Evolutionary conservation across 228 moss, liverwort and hornwort genomes (phyloP).

Genomic region (Sphagnum fallax): DNA sequence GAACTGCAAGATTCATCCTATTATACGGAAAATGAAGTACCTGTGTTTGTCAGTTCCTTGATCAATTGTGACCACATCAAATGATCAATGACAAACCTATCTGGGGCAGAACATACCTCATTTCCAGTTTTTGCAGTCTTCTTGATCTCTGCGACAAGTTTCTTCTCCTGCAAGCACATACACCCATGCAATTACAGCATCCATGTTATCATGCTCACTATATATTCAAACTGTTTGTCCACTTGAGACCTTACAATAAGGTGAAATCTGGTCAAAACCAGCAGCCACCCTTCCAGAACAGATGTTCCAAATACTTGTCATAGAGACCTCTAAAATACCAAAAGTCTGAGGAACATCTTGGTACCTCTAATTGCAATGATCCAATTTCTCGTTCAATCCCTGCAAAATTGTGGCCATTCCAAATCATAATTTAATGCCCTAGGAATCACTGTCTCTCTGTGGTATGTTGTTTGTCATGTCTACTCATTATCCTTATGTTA

Average conservation of each 20-base stretch:
- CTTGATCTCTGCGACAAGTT: slow-evolving; percentile 94
- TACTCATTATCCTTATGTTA: not conserved
- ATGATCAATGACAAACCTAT: not conserved
- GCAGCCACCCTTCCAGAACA: too few species aligned
- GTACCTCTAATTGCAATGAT: slow-evolving; percentile 87
- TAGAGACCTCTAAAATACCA: too few species aligned
- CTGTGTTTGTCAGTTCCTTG: too few species aligned
- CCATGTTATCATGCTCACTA: too few species aligned
- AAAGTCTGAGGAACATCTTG: not conserved
- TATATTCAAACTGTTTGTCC: too few species aligned
- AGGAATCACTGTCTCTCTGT: not conserved
- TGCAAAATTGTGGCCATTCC: slow-evolving; percentile 13
- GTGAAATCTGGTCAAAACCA: too few species aligned
- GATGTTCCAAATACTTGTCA: too few species aligned
- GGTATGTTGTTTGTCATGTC: not conserved
- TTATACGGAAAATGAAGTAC: too few species aligned
- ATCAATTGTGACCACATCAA: too few species aligned
- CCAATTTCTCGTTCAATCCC: slow-evolving; percentile 96
- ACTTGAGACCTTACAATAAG: too few species aligned
- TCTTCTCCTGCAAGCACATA: slow-evolving; percentile 68
- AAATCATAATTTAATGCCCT: not conserved
- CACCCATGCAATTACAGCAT: not conserved
- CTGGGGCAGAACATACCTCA: slow-evolving; percentile 35
- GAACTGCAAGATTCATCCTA: too few species aligned
- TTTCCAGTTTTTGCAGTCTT: slow-evolving; percentile 97